Evolutionary conservation across 306 rosid genomes (phyloP), one percentile per base, ranked within the genome.

Genomic region (Rosa rugosa): DNA sequence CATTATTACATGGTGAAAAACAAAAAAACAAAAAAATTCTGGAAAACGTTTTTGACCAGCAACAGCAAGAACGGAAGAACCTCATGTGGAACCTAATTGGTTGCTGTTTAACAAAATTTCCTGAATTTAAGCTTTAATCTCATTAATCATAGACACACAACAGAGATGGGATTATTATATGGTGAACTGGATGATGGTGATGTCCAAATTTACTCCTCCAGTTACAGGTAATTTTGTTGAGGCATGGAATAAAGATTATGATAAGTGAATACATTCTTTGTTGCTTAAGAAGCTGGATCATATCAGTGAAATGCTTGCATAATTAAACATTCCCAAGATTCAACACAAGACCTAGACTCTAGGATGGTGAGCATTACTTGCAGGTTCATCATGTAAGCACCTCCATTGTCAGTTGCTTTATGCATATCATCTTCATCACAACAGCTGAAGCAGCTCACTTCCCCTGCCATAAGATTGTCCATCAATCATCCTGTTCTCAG

Each of bases 361-460:
- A 47, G 67, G 34, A 22, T 18, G 44, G 16, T 41, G 69, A 64
- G 25, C 22, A 68, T 70, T 88, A 93, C 97, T 97, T 82, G 90
- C 76, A 72, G 92, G 83, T 86, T 91, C 13, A 65, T 83, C 59
- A 75, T 47, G 80, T 88, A 88, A 31, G 75, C 82, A 74, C 95
- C 94, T 49, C 97, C 91, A 68, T 79, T 80, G 67, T 90, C 92
- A 22, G 90, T 80, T 47, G 87, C 47, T 81, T 80, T 85, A 75
- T 80, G 91, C 77, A 73, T 80, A 71, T 83, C 97, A 75, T 91
- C 94, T 5, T 90, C 97, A 71, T 78, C 90, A 67, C 93, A 88
- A 84, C 97, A 93, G 82, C 89, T 51, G 82, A 93, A 91, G 90
- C 97, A 91, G 83, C 92, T 83, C 98, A 93, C 36, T 31, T 31